Evolutionary conservation across 2,329 filamentous ascomycete species (phyloP).

Genomic region (Ophidiomyces ophidiicola): DNA sequence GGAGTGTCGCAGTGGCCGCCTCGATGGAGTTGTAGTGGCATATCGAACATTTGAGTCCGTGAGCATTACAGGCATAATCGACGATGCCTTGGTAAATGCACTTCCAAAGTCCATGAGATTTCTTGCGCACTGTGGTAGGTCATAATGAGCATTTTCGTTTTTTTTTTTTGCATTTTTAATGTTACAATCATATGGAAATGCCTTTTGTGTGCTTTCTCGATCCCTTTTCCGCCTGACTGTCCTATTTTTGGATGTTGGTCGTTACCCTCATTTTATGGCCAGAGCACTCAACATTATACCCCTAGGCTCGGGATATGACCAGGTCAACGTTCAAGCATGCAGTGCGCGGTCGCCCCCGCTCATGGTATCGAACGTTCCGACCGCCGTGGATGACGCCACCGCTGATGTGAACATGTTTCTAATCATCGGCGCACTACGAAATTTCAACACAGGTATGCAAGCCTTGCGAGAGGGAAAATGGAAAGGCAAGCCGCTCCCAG

Average conservation of each 20-base stretch:
- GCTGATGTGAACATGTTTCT: slow-evolving; percentile 72
- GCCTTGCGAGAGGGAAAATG: slow-evolving; percentile 55
- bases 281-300: background rate
- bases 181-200: too few species aligned
- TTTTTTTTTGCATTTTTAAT: background rate
- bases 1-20: slow-evolving; percentile 52
- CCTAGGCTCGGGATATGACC: slow-evolving; percentile 67
- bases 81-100: slow-evolving; percentile 54
- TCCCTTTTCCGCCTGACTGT: background rate
- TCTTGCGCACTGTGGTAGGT: slow-evolving; percentile 31
- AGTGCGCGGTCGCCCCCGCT: slow-evolving; percentile 47
- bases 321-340: slow-evolving; percentile 62
- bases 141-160: background rate
- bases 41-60: slow-evolving; percentile 61
- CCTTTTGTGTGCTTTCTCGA: background rate
- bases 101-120: slow-evolving; percentile 30
- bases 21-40: slow-evolving; percentile 53
- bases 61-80: slow-evolving; percentile 54
- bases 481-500: slow-evolving; percentile 45
- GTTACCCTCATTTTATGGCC: background rate
- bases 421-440: slow-evolving; percentile 65
- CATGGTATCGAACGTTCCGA: slow-evolving; percentile 68
- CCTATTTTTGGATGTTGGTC: background rate
- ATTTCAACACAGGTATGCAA: slow-evolving; percentile 55
- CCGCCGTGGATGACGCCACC: slow-evolving; percentile 68